Conservation (phyloP, 164 flowering plant genomes). For the Vitis amurensis region DNA sequence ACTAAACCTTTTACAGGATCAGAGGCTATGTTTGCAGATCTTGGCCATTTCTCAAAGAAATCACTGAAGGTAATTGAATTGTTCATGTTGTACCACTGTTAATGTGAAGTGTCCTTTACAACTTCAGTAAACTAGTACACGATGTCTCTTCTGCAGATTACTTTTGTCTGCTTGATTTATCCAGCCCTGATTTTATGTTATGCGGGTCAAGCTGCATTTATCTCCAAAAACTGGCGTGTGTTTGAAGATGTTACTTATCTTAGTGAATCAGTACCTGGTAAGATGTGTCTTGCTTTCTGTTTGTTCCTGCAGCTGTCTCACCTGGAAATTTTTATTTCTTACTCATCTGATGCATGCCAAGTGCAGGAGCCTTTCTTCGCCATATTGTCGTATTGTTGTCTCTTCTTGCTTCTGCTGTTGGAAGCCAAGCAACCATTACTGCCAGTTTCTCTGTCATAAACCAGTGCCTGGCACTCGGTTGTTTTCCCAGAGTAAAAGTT, state of each 20-base stretch:
- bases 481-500: conserved; percentile 48
- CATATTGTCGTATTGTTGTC: conserved; percentile 27
- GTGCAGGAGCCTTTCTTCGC: conserved; percentile 19
- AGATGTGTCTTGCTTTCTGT: neutral
- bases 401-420: conserved; percentile 31
- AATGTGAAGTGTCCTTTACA: too few species aligned
- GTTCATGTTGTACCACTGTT: too few species aligned
- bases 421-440: conserved; percentile 47
- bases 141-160: conserved; percentile 24
- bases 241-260: conserved; percentile 27
- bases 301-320: neutral
- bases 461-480: conserved; percentile 39
- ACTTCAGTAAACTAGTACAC: neutral
- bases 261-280: conserved; percentile 31
- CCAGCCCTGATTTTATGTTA: conserved; percentile 33
- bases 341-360: neutral
- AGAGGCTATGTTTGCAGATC: conserved; percentile 74
- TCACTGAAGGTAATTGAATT: conserved; percentile 46
- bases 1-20: conserved; percentile 41
- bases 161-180: conserved; percentile 33
- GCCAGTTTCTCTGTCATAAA: conserved; percentile 40
- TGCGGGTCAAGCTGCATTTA: conserved; percentile 48
- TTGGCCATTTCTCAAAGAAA: conserved; percentile 63
- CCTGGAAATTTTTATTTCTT: conserved; percentile 1
- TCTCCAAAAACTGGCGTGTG: conserved; percentile 23